Base-by-base conservation (phyloP, 257 asterid genomes). In the Asclepias syriaca region DNA sequence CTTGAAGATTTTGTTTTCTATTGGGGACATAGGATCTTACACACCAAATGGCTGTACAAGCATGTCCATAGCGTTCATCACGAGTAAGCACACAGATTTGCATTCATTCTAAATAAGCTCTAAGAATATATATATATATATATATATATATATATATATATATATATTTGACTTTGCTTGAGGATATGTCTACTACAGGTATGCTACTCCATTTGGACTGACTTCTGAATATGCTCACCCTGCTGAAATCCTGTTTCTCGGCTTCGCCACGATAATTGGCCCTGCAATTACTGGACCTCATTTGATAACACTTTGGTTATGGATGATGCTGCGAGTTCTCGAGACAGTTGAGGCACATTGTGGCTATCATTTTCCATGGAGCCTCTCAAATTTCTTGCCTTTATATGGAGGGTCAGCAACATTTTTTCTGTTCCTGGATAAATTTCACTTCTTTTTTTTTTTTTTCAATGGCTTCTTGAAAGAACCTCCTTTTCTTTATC, bases 221-320 rank as follows among this genome's bases (percentile, higher is more conserved):
- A 94, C 99, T 45, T 94, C 99, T 74, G 99, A 94, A 85, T 94
- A 94, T 82, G 99, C 99, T 40, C 99, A 94, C 84, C 97, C 97
- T 68, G 97, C 96, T 77, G 99, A 94, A 86, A 94, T 94, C 79
- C 74, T 94, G 78, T 94, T 94, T 77, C 97, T 91, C 77, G 97
- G 99, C 55, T 94, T 94, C 83, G 97, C 99, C 66, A 94, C 99
- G 8, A 94, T 94, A 61, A 74, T 89, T 72, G 98, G 98, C 74
- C 98, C 98, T 66, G 96, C 97, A 77, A 88, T 94, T 79, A 94
- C 98, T 67, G 97, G 97, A 43, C 99, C 99, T 65, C 99, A 94
- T 87, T 78, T 94, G 81, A 84, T 91, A 77, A 94, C 99, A 7
- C 79, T 94, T 56, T 94, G 97, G 99, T 81, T 91, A 53, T 94